Base-by-base conservation (phyloP, 495 filamentous ascomycete species). In the Aspergillus panamensis region DNA sequence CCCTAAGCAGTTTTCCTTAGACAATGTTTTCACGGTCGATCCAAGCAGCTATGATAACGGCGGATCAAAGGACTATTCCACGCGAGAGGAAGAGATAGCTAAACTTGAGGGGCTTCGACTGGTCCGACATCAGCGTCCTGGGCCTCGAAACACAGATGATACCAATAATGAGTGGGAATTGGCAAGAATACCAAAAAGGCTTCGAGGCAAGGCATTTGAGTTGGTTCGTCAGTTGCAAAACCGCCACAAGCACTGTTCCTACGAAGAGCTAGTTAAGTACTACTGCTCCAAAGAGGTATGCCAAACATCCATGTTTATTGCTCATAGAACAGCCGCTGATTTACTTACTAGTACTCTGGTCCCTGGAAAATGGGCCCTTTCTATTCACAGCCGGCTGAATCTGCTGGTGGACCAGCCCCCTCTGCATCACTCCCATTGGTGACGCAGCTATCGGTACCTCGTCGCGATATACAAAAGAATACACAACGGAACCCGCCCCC, bases 1-100 rank as follows among this genome's bases (percentile, higher is more conserved):
- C 61, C 94, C 94, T 31, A 80, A 87, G 17, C 91, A 97, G 67
- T 97, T 96, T 66, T 84, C 84, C 3, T 74, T 98, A 12, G 89
- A 93, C 62, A 98, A 96, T 72, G 90, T 87, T n/a, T 97, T 97
- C 63, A 89, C 88, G 0, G 84, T 83, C 1, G 67, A 74, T 10
- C 75, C 87, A 13, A 80, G 93, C 63, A 67, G 64, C 14, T 82
- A 71, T 30, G 82, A 91, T 0, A 73, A 79, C 0, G 85, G 90
- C 49, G 78, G 80, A 31, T 84, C 92, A 62, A 92, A 90, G 61
- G 89, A 94, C 66, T 93, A 92, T 62, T 89, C 87, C 2, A 69
- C 89, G 6, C 82, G 93, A 25, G 94, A 97, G 65, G 79, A 89
- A 29, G 93, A 97, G 60, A 96, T 97, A 45, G 61, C 73, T n/a